phyloP scores from a whole-genome alignment of 140 eudicot genomes.

The Anethum foeniculum region DNA sequence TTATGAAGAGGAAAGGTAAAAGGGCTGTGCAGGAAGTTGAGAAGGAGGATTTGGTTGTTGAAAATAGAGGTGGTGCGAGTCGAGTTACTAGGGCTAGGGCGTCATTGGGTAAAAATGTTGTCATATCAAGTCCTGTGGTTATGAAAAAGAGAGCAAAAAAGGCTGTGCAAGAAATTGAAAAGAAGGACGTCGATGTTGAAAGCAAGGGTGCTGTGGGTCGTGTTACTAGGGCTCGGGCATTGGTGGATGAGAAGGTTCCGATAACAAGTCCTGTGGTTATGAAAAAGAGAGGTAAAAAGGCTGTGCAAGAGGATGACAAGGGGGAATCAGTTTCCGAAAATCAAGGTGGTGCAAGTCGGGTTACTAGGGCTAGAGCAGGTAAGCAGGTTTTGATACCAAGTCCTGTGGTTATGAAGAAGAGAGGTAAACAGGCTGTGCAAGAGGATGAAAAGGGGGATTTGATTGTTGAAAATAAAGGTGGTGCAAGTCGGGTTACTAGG shows the following conservation, averaged over 20 bases:
- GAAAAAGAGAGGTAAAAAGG: conserved; percentile 20
- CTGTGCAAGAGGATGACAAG: not conserved
- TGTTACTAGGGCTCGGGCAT: conserved; percentile 2
- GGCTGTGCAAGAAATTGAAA: not conserved
- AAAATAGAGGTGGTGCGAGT: conserved; percentile 14
- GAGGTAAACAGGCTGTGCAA: conserved; percentile 11
- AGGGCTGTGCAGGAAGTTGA: not conserved
- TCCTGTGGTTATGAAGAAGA: conserved; percentile 23
- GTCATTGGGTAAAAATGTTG: conserved; percentile 11
- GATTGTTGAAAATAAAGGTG: conserved; percentile 14
- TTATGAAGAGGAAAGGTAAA: conserved; percentile 28
- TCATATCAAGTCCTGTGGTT: conserved; percentile 11
- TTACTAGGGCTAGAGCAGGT: conserved; percentile 37
- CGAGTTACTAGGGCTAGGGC: conserved; percentile 38
- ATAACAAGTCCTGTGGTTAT: conserved; percentile 13
- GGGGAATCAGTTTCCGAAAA: conserved; percentile 8
- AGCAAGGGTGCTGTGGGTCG: conserved; percentile 20
- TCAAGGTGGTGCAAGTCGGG: conserved; percentile 23
- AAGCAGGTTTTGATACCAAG: conserved; percentile 5
- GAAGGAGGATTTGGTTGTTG: conserved; percentile 2
- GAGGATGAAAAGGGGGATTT: not conserved
- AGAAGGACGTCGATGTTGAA: conserved; percentile 12
- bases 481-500: conserved; percentile 33
- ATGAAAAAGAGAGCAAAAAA: conserved; percentile 27
- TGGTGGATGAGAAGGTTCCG: conserved; percentile 9